These are phyloP conservation scores for Geosmithia morbida DNA, from an alignment of 2,329 filamentous ascomycete species.

Conservation along the genomic window DNA sequence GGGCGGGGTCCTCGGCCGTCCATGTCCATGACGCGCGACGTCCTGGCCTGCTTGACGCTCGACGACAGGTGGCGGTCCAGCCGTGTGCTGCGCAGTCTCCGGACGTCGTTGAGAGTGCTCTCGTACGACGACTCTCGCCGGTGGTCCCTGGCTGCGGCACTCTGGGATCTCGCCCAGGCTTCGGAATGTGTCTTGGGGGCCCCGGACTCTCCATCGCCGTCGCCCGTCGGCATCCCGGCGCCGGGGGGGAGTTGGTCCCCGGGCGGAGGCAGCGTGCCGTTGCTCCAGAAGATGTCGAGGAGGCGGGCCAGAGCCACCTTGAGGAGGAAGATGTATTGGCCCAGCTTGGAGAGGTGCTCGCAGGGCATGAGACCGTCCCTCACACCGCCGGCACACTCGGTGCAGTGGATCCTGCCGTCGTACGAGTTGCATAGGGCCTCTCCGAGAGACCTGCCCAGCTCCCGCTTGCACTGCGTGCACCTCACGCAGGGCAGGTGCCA, in stretches of 20 bases:
- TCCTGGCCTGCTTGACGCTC: constrained; percentile 78
- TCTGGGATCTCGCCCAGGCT: constrained; percentile 60
- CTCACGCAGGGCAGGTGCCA: constrained; percentile 77
- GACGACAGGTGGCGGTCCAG: constrained; percentile 91
- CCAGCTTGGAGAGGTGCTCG: constrained; percentile 66
- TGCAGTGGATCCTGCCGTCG: constrained; percentile 59
- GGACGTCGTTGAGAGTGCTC: constrained; percentile 90
- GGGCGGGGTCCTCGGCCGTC: constrained; percentile 50
- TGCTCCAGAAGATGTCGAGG: constrained; percentile 72
- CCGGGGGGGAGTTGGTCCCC: constrained; percentile 38
- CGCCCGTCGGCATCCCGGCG: constrained; percentile 10
- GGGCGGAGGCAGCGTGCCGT: constrained; percentile 63
- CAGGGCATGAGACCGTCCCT: constrained; percentile 42
- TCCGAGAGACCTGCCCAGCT: constrained; percentile 53
- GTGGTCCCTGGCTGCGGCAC: constrained; percentile 33
- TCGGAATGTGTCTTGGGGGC: constrained; percentile 41
- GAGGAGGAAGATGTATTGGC: constrained; percentile 89
- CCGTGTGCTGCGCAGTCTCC: constrained; percentile 77
- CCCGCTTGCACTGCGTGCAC: constrained; percentile 50
- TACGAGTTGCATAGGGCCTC: constrained; percentile 58
- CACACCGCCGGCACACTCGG: constrained; percentile 43
- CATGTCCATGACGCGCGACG: constrained; percentile 75
- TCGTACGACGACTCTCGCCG: constrained; percentile 70
- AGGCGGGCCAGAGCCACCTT: constrained; percentile 83
- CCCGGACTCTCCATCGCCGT: constrained; percentile 29